Percentiles rank a stretch among this genome's conserved stretches.
These are phyloP conservation scores for Wallacemonas sp. DNA, from an alignment of 208 protist genomes.

Conservation along the genomic window DNA sequence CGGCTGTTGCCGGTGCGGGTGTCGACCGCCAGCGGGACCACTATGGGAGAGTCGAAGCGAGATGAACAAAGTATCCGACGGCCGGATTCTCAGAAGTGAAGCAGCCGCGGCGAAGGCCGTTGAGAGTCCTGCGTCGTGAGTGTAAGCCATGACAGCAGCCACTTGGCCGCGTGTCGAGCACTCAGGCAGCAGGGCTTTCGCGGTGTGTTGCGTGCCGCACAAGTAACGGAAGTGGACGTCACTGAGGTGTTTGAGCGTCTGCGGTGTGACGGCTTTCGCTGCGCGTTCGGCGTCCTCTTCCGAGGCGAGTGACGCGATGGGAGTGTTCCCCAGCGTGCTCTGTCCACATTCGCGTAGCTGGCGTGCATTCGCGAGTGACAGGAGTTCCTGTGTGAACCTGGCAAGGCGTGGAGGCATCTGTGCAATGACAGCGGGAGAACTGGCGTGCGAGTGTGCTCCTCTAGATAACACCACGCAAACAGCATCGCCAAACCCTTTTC, in stretches of 20 bases:
- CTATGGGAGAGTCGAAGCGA: slow-evolving; percentile 11
- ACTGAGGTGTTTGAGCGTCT: not conserved
- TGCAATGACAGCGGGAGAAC: not conserved
- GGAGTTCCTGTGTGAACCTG: not conserved
- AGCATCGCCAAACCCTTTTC: slow-evolving; percentile 2
- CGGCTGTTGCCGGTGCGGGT: not conserved
- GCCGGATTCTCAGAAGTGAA: slow-evolving; percentile 1
- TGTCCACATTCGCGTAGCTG: not conserved
- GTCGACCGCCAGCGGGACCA: not conserved
- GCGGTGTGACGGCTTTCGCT: not conserved
- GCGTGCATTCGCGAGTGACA: not conserved
- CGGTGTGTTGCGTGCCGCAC: slow-evolving; percentile 35
- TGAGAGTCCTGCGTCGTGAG: slow-evolving; percentile 10
- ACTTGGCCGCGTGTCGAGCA: slow-evolving; percentile 37
- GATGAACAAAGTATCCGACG: slow-evolving; percentile 16
- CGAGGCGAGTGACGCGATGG: slow-evolving; percentile 22
- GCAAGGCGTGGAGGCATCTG: not conserved
- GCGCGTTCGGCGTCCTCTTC: not conserved
- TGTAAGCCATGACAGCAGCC: slow-evolving; percentile 41
- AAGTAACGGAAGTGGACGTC: slow-evolving; percentile 19
- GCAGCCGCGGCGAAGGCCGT: slow-evolving; percentile 24
- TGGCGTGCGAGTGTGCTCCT: not conserved
- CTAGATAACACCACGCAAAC: not conserved
- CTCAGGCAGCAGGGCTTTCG: slow-evolving; percentile 27
- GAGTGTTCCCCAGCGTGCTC: not conserved